These are phyloP conservation scores for Paraleonurus japonicus DNA, from an alignment of 257 asterid genomes.

Conservation along the genomic window DNA sequence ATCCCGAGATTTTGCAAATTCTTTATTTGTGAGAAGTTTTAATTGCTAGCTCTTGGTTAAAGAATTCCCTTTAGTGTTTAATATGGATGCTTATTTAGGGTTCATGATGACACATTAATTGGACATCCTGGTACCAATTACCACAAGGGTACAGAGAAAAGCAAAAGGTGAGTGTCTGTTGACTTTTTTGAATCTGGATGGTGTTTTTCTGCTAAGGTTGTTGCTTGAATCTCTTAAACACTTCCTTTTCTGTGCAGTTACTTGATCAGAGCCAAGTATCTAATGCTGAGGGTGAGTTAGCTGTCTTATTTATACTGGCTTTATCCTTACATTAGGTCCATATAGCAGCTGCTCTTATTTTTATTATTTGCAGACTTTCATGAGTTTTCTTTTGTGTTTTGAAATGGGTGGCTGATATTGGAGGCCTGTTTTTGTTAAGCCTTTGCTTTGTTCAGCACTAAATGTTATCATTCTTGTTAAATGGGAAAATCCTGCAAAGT, in stretches of 20 bases:
- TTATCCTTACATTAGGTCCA: conserved; percentile 4
- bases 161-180: conserved; percentile 43
- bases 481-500: neutral
- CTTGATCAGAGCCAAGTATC: conserved; percentile 39
- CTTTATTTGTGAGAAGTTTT: neutral
- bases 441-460: neutral
- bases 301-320: conserved; percentile 25
- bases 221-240: conserved; percentile 2
- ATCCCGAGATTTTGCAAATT: neutral
- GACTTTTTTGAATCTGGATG: conserved; percentile 20
- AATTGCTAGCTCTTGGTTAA: conserved; percentile 5
- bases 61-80: conserved; percentile 1
- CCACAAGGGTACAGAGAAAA: conserved; percentile 40
- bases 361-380: neutral
- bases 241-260: conserved; percentile 44
- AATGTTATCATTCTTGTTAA: neutral
- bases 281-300: conserved; percentile 67
- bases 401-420: conserved; percentile 13
- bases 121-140: conserved; percentile 45
- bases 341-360: conserved; percentile 14
- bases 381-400: conserved; percentile 11
- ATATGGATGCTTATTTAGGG: conserved; percentile 36
- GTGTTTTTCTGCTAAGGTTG: conserved; percentile 4
- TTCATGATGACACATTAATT: conserved; percentile 36
- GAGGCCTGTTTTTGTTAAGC: neutral